Percentiles rank a stretch among this genome's conserved stretches.
These are phyloP conservation scores for Acanthochlamys bracteata DNA, from an alignment of 106 monocot genomes.

Conservation along the genomic window DNA sequence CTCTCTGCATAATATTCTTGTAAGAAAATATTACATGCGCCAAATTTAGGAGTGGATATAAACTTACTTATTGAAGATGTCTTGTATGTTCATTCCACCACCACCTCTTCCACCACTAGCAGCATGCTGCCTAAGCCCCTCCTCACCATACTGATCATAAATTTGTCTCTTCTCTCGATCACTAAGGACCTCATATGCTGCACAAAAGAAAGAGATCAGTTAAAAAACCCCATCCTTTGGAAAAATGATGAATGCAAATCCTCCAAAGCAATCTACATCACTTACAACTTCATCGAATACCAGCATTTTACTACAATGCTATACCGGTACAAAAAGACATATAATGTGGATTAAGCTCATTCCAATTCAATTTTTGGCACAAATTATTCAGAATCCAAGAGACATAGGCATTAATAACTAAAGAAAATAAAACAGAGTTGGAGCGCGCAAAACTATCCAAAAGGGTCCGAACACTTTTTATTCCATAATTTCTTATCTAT, in stretches of 20 bases:
- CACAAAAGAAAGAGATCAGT: neutral
- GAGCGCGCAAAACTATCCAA: too few relatives aligned
- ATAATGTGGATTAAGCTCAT: too few relatives aligned
- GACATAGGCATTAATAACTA: too few relatives aligned
- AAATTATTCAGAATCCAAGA: too few relatives aligned
- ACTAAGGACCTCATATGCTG: slow-evolving; percentile 84
- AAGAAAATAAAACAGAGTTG: too few relatives aligned
- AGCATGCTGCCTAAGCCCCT: slow-evolving; percentile 81
- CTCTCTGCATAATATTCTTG: neutral
- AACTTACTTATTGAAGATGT: slow-evolving; percentile 75
- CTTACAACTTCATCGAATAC: too few relatives aligned
- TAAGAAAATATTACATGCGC: neutral
- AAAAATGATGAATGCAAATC: too few relatives aligned
- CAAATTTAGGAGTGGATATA: neutral
- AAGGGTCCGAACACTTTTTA: too few relatives aligned
- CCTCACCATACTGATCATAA: slow-evolving; percentile 50
- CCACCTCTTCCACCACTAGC: slow-evolving; percentile 60
- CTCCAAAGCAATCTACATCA: neutral
- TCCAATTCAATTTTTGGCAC: too few relatives aligned
- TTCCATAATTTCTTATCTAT: too few relatives aligned
- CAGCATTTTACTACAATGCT: too few relatives aligned
- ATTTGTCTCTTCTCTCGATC: slow-evolving; percentile 69
- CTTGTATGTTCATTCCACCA: slow-evolving; percentile 92
- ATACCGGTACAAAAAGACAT: too few relatives aligned
- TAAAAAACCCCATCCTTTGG: neutral